Evolutionary conservation across 2,329 filamentous ascomycete genomes (phyloP).

Genomic region (Teratosphaeria zuluensis): DNA sequence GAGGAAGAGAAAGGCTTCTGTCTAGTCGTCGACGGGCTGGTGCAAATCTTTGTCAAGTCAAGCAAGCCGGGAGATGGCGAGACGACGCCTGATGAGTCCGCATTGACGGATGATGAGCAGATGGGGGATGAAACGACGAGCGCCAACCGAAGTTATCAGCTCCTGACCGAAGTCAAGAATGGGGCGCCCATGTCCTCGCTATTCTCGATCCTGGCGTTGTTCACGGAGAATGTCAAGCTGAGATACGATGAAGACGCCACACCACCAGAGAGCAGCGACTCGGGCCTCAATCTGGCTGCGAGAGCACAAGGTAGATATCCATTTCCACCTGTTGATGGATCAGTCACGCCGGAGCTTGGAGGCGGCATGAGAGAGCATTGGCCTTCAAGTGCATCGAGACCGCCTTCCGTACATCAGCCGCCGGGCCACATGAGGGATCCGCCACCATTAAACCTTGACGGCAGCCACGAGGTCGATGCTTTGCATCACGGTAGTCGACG

Average conservation of each 20-base stretch:
- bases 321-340: constrained; percentile 12
- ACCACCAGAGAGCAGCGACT: constrained; percentile 9
- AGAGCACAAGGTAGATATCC: constrained; percentile 11
- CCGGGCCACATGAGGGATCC: constrained; percentile 17
- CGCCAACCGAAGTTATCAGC: constrained; percentile 76
- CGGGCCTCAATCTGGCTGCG: constrained; percentile 14
- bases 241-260: constrained; percentile 54
- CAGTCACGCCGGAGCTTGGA: constrained; percentile 9
- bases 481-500: constrained; percentile 13
- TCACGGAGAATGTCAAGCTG: constrained; percentile 87
- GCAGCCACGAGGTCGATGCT: constrained; percentile 14
- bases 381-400: constrained; percentile 9
- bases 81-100: constrained; percentile 32
- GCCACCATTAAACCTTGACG: constrained; percentile 20
- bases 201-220: constrained; percentile 93
- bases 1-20: constrained; percentile 99
- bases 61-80: constrained; percentile 40
- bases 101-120: constrained; percentile 40
- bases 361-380: background rate
- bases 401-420: constrained; percentile 17
- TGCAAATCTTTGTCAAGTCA: constrained; percentile 98
- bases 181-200: constrained; percentile 96
- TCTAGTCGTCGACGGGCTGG: constrained; percentile 87
- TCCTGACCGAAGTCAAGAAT: constrained; percentile 94
- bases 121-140: constrained; percentile 52